Base-by-base conservation (phyloP, 2,329 filamentous ascomycete species). In the Bipolaris zeicola region DNA sequence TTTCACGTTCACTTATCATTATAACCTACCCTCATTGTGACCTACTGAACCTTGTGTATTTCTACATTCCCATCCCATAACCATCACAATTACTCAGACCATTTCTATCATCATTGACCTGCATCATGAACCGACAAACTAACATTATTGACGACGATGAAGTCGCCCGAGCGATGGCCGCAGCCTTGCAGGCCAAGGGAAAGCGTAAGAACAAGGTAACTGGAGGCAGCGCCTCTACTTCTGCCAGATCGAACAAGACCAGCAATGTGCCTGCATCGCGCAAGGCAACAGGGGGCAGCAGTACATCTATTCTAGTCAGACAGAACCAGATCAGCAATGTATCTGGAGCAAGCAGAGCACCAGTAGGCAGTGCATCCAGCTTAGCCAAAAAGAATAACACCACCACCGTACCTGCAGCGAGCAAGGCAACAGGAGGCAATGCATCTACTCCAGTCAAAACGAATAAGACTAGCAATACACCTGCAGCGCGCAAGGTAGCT, bases 101-200 rank as follows among this genome's bases (percentile, higher is more conserved):
- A 5, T 13, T 20, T 22, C 7, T 6, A 41, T 22, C 11, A 13
- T 20, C 38, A 41, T 20, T 22, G 18, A 24, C 16, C 38, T 13
- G 38, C 13, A 49, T 5, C 20, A 48, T 39, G 44, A 39, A 42
- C 20, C 58, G 37, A 20, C 52, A 28, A 13, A 49, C 44, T 6
- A 58, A 43, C n/a, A 57, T 60, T 8, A 42, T 58, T 11, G 50
- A 52, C 20, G 28, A 49, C 24, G 28, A 51, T 1, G 48, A 50
- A 37, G 50, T 52, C 43, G 43, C 37, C 6, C 47, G 22, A 7
- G 51, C 37, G n/a, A 52, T 44, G 33, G 43, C 14, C 26, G 26
- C 36, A 33, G 26, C 55, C 26, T 28, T 49, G 2, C 54, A 49
- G 22, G 33, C 20, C 8, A 54, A 54, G 37, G 20, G 20, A 8